Base-by-base conservation (phyloP, 1,284 basidiomycete genomes). In the Lignosus rhinocerotis region DNA sequence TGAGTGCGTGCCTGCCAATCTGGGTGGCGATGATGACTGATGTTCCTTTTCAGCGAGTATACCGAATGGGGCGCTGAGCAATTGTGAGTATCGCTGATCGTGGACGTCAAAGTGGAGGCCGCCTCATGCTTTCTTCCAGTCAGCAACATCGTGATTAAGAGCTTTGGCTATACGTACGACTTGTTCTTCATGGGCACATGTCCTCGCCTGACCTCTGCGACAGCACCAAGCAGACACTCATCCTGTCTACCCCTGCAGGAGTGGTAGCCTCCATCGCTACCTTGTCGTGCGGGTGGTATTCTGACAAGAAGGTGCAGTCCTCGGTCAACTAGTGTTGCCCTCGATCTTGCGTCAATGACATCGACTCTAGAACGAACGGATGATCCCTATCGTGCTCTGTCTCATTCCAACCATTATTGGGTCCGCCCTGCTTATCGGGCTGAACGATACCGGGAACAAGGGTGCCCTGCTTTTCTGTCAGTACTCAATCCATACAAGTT, bases 41-140 rank as follows among this genome's bases (percentile, higher is more conserved):
- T 59, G 34, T 34, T 17, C 59, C 25, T 44, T 52, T 33, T 61
- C 31, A 84, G 83, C 83, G 48, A 85, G 80, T 62, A 81, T 88
- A 33, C 86, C 87, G 0, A 87, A 85, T 63, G 86, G 86, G n/a
- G 85, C 70, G 1, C 66, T 87, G 25, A 86, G 80, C 64, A 86
- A 87, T 62, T 86, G 85, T 86, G 64, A 59, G 82, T 73, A n/a
- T 9, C 44, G 21, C 8, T 12, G n/a, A 1, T 38, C 11, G 30
- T 16, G 34, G 14, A 10, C 44, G 3, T 10, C 14, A 30, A n/a
- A 31, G 32, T 41, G 10, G 21, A 36, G 21, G 30, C 17, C 16
- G 17, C 17, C 38, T 43, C 55, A 46, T 46, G 41, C 31, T 32
- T 51, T 38, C 12, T 31, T 47, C 0, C 53, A 86, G 85, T 84